A percentile compares a stretch with the other conserved stretches of the same genome.
These are phyloP conservation scores for Leptodermis oblonga DNA, from an alignment of 257 asterid genomes.

Conservation along the genomic window DNA sequence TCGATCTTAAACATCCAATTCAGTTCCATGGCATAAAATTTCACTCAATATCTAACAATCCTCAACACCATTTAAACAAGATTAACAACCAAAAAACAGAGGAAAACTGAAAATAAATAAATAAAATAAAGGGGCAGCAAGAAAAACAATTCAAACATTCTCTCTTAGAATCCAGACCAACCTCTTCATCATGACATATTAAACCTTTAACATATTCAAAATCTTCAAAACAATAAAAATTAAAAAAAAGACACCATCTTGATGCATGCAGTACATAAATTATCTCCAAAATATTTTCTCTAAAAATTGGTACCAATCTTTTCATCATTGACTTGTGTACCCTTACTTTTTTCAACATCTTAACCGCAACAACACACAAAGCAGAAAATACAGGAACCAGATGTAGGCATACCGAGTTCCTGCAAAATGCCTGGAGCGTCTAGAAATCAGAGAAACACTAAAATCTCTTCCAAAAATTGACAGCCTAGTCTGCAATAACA, in stretches of 20 bases:
- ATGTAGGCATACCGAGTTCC: constrained; percentile 80
- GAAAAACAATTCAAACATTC: neutral
- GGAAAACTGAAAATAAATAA: neutral
- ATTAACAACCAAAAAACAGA: neutral
- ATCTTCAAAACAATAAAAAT: neutral
- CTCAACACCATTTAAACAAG: neutral
- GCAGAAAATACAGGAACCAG: constrained; percentile 9
- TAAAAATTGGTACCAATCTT: neutral
- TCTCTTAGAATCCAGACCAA: neutral
- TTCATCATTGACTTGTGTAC: neutral
- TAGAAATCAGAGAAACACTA: constrained; percentile 75
- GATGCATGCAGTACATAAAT: neutral
- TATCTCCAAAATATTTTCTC: neutral
- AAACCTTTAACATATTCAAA: neutral
- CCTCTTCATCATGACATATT: neutral
- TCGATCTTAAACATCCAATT: neutral
- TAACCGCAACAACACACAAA: neutral
- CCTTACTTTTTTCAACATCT: neutral
- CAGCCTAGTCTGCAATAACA: constrained; percentile 60
- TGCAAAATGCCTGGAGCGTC: constrained; percentile 99
- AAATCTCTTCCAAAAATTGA: constrained; percentile 96
- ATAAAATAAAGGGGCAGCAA: neutral
- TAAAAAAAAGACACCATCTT: neutral
- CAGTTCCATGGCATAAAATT: neutral
- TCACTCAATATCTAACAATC: neutral